Conservation (phyloP, 2,329 filamentous ascomycete species). For the Phialocephala sp. region DNA sequence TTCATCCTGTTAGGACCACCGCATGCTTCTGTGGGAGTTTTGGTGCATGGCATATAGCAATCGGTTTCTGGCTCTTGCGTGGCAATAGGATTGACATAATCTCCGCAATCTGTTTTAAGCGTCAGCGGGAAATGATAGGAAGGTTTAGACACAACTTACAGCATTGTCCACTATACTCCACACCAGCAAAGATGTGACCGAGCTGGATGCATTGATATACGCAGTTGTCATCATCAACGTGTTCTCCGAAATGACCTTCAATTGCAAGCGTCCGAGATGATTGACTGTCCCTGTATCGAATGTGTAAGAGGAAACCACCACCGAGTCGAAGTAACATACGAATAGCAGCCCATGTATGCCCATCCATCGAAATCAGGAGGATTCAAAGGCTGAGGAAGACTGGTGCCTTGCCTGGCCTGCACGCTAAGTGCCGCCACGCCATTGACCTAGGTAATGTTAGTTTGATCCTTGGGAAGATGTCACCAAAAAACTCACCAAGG, state of each 20-base stretch:
- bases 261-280: constrained; percentile 17
- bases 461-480: neutral
- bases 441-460: neutral
- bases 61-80: constrained; percentile 2
- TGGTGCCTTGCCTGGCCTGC: neutral
- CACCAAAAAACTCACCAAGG: neutral
- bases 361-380: neutral
- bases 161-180: neutral
- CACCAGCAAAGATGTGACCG: constrained; percentile 10
- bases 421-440: neutral
- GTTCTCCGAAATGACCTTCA: constrained; percentile 17
- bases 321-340: neutral
- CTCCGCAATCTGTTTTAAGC: neutral
- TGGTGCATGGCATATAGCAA: constrained; percentile 3
- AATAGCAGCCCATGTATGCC: constrained; percentile 7
- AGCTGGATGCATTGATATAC: constrained; percentile 22
- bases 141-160: neutral
- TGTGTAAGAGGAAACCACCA: neutral
- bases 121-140: neutral
- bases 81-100: neutral
- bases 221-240: constrained; percentile 21
- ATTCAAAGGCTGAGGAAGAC: constrained; percentile 1
- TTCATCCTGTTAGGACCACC: neutral
- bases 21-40: constrained; percentile 1
- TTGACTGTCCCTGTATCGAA: constrained; percentile 15